Percentiles rank a stretch among this genome's conserved stretches.
These are phyloP conservation scores for Nicotiana tomentosiformis DNA, from an alignment of 257 asterid genomes.

Conservation along the genomic window DNA sequence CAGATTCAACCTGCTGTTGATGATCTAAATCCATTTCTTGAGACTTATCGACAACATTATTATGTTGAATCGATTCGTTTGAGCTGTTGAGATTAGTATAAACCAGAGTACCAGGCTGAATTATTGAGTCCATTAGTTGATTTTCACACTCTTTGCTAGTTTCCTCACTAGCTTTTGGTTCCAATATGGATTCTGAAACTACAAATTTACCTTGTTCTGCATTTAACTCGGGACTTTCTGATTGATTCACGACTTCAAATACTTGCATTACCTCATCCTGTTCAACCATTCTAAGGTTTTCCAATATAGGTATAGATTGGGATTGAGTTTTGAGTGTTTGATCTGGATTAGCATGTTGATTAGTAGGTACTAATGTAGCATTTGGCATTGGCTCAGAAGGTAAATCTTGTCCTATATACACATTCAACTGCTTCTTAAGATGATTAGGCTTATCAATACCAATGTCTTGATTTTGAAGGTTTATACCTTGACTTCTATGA, in stretches of 20 bases:
- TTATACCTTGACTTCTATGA: not conserved
- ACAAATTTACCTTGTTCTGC: conserved; percentile 12
- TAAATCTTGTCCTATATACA: conserved; percentile 15
- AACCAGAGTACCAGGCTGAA: not conserved
- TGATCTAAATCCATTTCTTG: conserved; percentile 2
- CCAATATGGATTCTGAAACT: conserved; percentile 16
- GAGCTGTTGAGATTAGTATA: not conserved
- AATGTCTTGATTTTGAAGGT: conserved; percentile 10
- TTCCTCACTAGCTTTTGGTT: conserved; percentile 2
- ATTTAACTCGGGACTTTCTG: conserved; percentile 24
- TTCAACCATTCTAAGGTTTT: conserved; percentile 60
- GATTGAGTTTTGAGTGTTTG: conserved; percentile 14
- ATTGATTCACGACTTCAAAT: conserved; percentile 43
- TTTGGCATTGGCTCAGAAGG: conserved; percentile 11
- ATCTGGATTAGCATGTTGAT: conserved; percentile 12
- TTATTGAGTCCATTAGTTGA: conserved; percentile 9
- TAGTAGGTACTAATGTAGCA: conserved; percentile 6
- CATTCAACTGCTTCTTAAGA: not conserved
- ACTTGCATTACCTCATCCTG: conserved; percentile 64
- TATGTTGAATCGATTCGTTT: conserved; percentile 3
- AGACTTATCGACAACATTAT: conserved; percentile 12
- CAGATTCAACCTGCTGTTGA: conserved; percentile 6
- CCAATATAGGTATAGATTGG: conserved; percentile 20
- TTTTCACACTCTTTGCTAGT: not conserved
- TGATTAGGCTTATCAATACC: not conserved